Percentiles rank a stretch among this genome's conserved stretches.
These are phyloP conservation scores for Penicillium desertorum DNA, from an alignment of 495 filamentous ascomycete genomes.

Conservation along the genomic window DNA sequence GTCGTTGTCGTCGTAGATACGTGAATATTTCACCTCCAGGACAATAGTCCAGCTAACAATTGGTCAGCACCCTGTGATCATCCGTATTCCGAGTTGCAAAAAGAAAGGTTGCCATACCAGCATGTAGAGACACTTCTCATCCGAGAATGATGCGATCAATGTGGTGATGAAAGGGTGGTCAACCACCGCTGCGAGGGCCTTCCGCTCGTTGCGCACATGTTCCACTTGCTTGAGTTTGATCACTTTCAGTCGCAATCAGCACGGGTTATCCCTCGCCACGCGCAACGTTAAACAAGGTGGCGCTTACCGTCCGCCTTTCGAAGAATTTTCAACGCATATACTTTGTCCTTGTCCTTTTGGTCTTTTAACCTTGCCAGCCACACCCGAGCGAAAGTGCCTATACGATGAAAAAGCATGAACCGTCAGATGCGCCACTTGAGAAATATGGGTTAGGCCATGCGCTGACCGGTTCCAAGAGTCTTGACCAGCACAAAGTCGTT, in stretches of 20 bases:
- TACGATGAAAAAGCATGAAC: constrained; percentile 17
- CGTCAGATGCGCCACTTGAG: constrained; percentile 32
- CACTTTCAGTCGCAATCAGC: constrained; percentile 50
- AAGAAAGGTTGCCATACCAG: constrained; percentile 55
- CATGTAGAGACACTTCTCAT: constrained; percentile 87
- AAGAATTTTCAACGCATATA: constrained; percentile 91
- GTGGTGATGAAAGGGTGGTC: constrained; percentile 95
- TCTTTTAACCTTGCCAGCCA: constrained; percentile 75
- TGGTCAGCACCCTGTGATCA: constrained; percentile 22
- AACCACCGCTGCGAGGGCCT: constrained; percentile 79
- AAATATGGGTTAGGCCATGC: constrained; percentile 9
- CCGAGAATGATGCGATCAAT: constrained; percentile 86
- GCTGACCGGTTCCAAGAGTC: constrained; percentile 82
- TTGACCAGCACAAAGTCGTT: constrained; percentile 82
- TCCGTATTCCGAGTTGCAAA: not conserved
- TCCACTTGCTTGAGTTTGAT: constrained; percentile 97
- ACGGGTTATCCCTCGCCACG: constrained; percentile 12
- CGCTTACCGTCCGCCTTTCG: constrained; percentile 76
- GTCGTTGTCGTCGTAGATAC: constrained; percentile 80
- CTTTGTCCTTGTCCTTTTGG: constrained; percentile 61
- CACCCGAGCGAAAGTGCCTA: constrained; percentile 94
- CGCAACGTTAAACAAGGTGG: not conserved
- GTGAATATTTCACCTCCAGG: constrained; percentile 95
- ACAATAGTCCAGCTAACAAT: constrained; percentile 72
- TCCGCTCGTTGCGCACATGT: constrained; percentile 92